These are phyloP conservation scores for Elsinoe batatas DNA, from an alignment of 2,329 filamentous ascomycete species.

Conservation along the genomic window DNA sequence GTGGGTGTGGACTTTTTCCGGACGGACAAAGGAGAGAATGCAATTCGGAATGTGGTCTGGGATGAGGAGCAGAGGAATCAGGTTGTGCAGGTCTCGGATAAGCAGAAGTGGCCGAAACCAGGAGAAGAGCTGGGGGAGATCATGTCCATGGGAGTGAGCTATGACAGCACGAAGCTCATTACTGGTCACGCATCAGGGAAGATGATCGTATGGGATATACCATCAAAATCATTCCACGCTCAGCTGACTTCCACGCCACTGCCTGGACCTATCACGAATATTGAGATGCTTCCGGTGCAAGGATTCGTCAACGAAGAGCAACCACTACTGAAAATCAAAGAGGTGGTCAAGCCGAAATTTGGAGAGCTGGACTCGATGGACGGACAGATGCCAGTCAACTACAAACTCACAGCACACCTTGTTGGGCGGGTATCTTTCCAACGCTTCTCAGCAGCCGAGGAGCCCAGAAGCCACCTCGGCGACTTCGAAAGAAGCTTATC, in stretches of 20 bases:
- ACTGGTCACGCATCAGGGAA: constrained; percentile 76
- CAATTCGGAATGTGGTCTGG: constrained; percentile 31
- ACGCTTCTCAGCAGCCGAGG: constrained; percentile 25
- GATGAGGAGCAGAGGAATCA: constrained; percentile 48
- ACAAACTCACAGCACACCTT: constrained; percentile 58
- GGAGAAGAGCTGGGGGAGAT: constrained; percentile 51
- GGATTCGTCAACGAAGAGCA: constrained; percentile 31
- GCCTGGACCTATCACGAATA: constrained; percentile 72
- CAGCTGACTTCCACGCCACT: constrained; percentile 53
- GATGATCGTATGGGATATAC: constrained; percentile 70
- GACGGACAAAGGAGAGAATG: constrained; percentile 22
- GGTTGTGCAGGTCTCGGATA: constrained; percentile 34
- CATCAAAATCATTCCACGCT: constrained; percentile 56
- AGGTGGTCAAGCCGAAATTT: constrained; percentile 71
- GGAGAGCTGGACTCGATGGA: constrained; percentile 37
- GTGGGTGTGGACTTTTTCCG: constrained; percentile 66
- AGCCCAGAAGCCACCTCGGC: constrained; percentile 6
- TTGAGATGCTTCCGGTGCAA: constrained; percentile 60
- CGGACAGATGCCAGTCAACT: constrained; percentile 43
- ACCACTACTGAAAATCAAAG: constrained; percentile 23
- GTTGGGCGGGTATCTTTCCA: constrained; percentile 25
- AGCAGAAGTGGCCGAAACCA: constrained; percentile 26
- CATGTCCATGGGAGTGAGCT: constrained; percentile 62
- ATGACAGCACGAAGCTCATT: constrained; percentile 70
- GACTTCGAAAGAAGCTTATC: constrained; percentile 33